These are phyloP conservation scores for Geotrichum carabidarum DNA, from an alignment of 1,139 yeast genomes.

Conservation along the genomic window DNA sequence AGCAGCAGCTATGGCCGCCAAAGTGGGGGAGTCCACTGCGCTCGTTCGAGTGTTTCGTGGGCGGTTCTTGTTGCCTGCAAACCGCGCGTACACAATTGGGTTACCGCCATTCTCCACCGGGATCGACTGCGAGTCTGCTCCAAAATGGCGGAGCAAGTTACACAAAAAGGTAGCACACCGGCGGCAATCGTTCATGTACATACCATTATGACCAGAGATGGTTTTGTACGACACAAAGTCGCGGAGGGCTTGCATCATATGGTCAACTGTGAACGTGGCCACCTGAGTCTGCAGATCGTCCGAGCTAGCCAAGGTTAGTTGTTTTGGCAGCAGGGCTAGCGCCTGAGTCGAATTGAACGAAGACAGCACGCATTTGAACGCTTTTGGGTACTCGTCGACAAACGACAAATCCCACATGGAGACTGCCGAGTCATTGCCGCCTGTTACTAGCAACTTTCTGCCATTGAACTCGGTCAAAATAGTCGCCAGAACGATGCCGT, in stretches of 20 bases:
- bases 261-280: constrained; percentile 46
- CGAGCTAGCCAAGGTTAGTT: not conserved
- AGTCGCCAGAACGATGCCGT: constrained; percentile 32
- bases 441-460: constrained; percentile 43
- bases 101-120: constrained; percentile 68
- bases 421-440: constrained; percentile 57
- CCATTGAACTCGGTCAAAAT: constrained; percentile 25
- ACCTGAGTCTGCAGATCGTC: not conserved
- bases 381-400: constrained; percentile 10
- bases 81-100: constrained; percentile 79
- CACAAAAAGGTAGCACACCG: constrained; percentile 77
- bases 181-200: constrained; percentile 71
- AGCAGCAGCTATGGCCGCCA: not conserved
- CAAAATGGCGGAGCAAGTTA: constrained; percentile 58
- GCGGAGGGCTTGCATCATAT: constrained; percentile 57
- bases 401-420: constrained; percentile 54
- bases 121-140: constrained; percentile 67
- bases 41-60: not conserved
- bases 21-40: constrained; percentile 8
- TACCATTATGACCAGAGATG: constrained; percentile 64
- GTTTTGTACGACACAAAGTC: constrained; percentile 67
- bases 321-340: not conserved
- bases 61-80: constrained; percentile 39
- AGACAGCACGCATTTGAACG: constrained; percentile 1
- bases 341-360: constrained; percentile 22